Evolutionary conservation across 768 basidiomycete genomes (phyloP).

Genomic region (Mycena belliarum): DNA sequence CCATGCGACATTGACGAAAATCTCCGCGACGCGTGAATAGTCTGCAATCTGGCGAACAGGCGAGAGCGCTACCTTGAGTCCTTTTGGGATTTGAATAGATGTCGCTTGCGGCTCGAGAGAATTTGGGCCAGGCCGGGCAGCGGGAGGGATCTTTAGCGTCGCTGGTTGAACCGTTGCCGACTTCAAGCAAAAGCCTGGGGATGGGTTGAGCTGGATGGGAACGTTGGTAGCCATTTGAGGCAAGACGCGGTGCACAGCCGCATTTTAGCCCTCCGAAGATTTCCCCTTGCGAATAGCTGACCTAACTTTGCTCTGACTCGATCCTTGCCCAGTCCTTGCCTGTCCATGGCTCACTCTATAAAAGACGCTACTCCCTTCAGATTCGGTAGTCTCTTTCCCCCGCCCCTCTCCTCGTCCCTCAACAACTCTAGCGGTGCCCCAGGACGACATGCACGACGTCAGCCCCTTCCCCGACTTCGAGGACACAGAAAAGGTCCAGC

Average conservation of each 20-base stretch:
- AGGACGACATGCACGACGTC: slow-evolving; percentile 50
- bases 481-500: slow-evolving; percentile 61
- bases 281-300: background rate
- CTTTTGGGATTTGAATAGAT: slow-evolving; percentile 41
- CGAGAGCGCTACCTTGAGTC: slow-evolving; percentile 15
- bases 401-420: slow-evolving; percentile 11
- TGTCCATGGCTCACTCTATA: slow-evolving; percentile 21
- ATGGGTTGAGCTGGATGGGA: slow-evolving; percentile 50
- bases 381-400: slow-evolving; percentile 34
- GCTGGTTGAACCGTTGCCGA: slow-evolving; percentile 46
- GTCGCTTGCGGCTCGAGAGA: slow-evolving; percentile 29
- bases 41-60: background rate
- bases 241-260: background rate
- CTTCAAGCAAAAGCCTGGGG: slow-evolving; percentile 74
- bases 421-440: slow-evolving; percentile 39
- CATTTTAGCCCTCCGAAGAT: background rate
- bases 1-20: slow-evolving; percentile 78
- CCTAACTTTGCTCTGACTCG: slow-evolving; percentile 16
- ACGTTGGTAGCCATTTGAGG: background rate
- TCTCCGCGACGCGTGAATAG: slow-evolving; percentile 40
- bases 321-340: slow-evolving; percentile 17
- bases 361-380: slow-evolving; percentile 30
- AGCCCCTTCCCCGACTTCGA: slow-evolving; percentile 66
- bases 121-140: slow-evolving; percentile 19
- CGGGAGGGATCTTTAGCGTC: slow-evolving; percentile 28